Evolutionary conservation across 257 asterid species (phyloP).

Genomic region (Scutellaria barbata): DNA sequence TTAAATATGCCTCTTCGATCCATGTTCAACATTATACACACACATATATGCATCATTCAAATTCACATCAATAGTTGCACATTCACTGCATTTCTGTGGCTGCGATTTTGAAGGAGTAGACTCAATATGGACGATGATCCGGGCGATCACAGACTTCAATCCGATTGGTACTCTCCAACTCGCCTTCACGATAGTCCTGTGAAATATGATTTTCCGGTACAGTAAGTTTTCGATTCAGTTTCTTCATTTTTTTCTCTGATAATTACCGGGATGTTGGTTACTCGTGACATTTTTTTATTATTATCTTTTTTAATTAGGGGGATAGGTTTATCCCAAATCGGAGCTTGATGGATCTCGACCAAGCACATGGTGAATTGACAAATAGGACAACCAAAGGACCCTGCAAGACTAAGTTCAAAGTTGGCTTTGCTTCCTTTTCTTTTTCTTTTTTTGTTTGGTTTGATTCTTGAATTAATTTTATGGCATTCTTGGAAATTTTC

Average conservation of each 20-base stretch:
- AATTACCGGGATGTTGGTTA: neutral
- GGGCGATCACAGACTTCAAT: slow-evolving; percentile 42
- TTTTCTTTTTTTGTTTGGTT: neutral
- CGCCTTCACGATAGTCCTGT: slow-evolving; percentile 75
- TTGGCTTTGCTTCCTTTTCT: slow-evolving; percentile 24
- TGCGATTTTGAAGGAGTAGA: slow-evolving; percentile 20
- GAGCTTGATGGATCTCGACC: slow-evolving; percentile 90
- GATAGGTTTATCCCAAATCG: slow-evolving; percentile 88
- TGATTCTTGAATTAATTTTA: slow-evolving; percentile 22
- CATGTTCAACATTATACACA: too few species aligned
- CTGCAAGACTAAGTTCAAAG: slow-evolving; percentile 47
- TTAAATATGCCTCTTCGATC: neutral
- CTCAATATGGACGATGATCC: slow-evolving; percentile 47
- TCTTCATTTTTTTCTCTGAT: slow-evolving; percentile 19
- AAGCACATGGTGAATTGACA: slow-evolving; percentile 66
- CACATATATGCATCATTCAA: neutral
- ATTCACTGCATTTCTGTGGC: too few species aligned
- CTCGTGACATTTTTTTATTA: slow-evolving; percentile 14
- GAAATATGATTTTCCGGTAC: slow-evolving; percentile 71
- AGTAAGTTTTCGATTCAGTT: too few species aligned
- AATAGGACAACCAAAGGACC: slow-evolving; percentile 30
- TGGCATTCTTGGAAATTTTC: slow-evolving; percentile 20
- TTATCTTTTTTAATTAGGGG: slow-evolving; percentile 45
- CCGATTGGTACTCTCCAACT: slow-evolving; percentile 83
- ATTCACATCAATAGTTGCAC: slow-evolving; percentile 6